A percentile compares a stretch with the other conserved stretches of the same genome.
phyloP scores from a whole-genome alignment of 805 yeast genomes.

The Kuraishia borneana region DNA sequence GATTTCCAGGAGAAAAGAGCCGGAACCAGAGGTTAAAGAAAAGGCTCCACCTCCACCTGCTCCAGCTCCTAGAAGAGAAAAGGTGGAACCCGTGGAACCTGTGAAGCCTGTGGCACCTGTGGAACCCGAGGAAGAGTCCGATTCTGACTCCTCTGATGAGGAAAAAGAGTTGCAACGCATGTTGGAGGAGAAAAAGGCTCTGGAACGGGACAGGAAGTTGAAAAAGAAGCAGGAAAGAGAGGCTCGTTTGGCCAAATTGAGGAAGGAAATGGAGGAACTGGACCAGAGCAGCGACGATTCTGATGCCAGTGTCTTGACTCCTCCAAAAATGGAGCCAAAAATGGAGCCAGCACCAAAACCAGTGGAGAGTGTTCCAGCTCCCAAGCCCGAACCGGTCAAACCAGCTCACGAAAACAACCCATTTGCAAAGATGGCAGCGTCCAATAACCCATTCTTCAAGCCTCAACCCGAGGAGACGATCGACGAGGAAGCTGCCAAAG shows the following conservation, averaged over 20 bases:
- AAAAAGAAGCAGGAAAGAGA: slow-evolving; percentile 50
- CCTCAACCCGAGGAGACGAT: slow-evolving; percentile 21
- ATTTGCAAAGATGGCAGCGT: slow-evolving; percentile 26
- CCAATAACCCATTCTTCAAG: slow-evolving; percentile 52
- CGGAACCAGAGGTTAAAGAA: slow-evolving; percentile 11
- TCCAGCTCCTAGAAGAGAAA: slow-evolving; percentile 2
- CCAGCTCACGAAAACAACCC: slow-evolving; percentile 34
- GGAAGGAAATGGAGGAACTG: slow-evolving; percentile 47
- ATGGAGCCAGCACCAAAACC: too few species aligned
- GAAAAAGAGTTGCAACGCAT: slow-evolving; percentile 24
- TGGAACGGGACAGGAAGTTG: slow-evolving; percentile 29
- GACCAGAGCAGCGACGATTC: slow-evolving; percentile 28
- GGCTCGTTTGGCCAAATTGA: slow-evolving; percentile 44
- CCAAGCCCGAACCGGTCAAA: slow-evolving; percentile 5
- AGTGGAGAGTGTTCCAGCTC: slow-evolving; percentile 5
- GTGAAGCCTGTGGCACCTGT: slow-evolving; percentile 1
- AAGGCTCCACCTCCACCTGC: slow-evolving; percentile 7
- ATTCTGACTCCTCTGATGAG: slow-evolving; percentile 31
- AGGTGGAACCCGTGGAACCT: too few species aligned
- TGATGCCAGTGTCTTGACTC: too few species aligned
- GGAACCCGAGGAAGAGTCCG: slow-evolving; percentile 4
- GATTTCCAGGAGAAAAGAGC: slow-evolving; percentile 29
- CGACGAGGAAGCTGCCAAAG: slow-evolving; percentile 34
- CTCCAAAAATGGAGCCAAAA: too few species aligned
- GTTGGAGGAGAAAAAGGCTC: slow-evolving; percentile 33